Evolutionary conservation across 1,284 basidiomycete species (phyloP), one percentile per base, ranked within the genome.

Genomic region (Cutaneotrichosporon arboriforme): DNA sequence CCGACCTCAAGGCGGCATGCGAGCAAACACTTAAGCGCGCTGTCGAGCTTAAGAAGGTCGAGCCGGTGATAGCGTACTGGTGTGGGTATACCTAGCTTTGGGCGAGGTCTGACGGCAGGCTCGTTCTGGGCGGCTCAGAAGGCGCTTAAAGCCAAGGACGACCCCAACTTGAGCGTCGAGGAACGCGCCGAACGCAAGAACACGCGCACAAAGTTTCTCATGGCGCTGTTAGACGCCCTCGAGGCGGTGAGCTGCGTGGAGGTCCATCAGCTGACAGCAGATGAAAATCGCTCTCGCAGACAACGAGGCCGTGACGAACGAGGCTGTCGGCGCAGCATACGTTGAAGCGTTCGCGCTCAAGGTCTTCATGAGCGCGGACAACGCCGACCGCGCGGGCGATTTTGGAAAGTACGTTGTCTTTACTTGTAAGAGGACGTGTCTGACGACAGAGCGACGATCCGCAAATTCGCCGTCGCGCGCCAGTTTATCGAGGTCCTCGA

Each of bases 61-160:
- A 97, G 63, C 87, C 90, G 3, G 79, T 92, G 47, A 84, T 97
- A 61, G 81, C 89, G 1, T 97, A 97, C 73, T 97, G 93, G 93
- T 93, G 92, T 90, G 76, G 64, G 86, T 77, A 7, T n/a, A n/a
- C 22, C n/a, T 15, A 14, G 12, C 12, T 7, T 17, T 33, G 12
- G 10, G 9, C 21, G 33, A 21, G 2, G 50, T 23, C 57, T 60
- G 39, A 60, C 41, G 8, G 3, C 71, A 92, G 89, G 85, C 76
- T 84, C 84, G 47, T 97, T 92, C 77, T 86, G 90, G 72, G 93
- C 90, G 41, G 88, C 90, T 0, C 88, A 96, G 73, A 77, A 87
- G 38, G 92, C 90, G 46, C 86, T 97, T 65, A 79, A 80, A 33
- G 54, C 73, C 70, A 83, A 76, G 81, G 86, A 76, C 73, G 26